A percentile compares a stretch with the other conserved stretches of the same genome.
These are phyloP conservation scores for Eustoma russellianum DNA, from an alignment of 257 asterid species.

Conservation along the genomic window DNA sequence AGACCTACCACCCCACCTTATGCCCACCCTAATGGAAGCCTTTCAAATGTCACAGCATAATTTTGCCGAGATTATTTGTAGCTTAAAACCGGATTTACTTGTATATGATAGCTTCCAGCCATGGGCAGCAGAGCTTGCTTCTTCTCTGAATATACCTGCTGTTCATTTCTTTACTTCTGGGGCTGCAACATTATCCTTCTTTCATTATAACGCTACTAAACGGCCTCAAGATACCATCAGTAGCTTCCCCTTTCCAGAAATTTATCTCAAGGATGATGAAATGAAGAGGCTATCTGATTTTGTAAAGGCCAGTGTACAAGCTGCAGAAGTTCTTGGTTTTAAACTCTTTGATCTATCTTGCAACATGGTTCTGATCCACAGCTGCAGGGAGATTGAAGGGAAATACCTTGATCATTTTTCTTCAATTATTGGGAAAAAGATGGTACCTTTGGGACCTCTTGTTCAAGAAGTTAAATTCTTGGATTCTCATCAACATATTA, in stretches of 20 bases:
- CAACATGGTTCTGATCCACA: constrained; percentile 10
- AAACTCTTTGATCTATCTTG: background rate
- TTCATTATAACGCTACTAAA: background rate
- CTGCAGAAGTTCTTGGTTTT: background rate
- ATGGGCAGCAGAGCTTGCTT: constrained; percentile 14
- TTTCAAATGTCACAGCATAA: background rate
- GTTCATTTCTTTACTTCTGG: constrained; percentile 1
- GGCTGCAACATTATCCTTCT: constrained; percentile 3
- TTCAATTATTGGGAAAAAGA: constrained; percentile 1
- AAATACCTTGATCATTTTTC: constrained; percentile 11
- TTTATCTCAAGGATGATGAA: background rate
- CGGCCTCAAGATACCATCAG: too few species aligned
- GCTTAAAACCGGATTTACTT: constrained; percentile 8
- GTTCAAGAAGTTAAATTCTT: background rate
- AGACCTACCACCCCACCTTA: constrained; percentile 10
- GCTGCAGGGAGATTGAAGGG: background rate
- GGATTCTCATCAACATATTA: background rate
- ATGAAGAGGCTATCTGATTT: background rate
- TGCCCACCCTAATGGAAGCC: background rate
- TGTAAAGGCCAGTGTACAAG: background rate
- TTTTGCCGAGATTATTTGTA: background rate
- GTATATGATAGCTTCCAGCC: constrained; percentile 8
- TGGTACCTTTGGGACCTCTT: constrained; percentile 10
- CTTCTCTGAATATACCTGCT: constrained; percentile 1
- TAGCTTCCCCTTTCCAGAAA: constrained; percentile 2